Base-by-base conservation (phyloP, 2,329 filamentous ascomycete genomes). In the Xylaria sp. region DNA sequence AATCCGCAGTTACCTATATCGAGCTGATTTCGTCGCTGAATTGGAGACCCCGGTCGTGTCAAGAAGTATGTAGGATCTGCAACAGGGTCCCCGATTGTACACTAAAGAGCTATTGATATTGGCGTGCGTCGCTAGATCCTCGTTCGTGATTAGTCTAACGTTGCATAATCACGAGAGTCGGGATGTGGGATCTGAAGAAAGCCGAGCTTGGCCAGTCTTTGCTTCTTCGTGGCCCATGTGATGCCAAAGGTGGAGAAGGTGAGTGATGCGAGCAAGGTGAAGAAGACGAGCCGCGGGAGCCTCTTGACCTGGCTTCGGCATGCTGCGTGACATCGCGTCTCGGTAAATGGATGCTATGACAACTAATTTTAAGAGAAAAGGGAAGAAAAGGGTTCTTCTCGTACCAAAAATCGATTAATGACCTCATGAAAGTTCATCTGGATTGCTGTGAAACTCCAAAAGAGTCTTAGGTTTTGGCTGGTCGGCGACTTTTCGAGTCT, bases 171-270 rank as follows among this genome's bases (percentile, higher is more conserved):
- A 23, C 15, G 38, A 23, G 31, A 23, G 54, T 44, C 48, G 31
- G 60, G 28, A 61, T 60, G 42, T 31, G 61, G 57, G 40, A 51
- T 6, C 26, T 49, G 31, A 64, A 57, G 20, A 13, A 53, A 57
- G 49, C 26, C 46, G 42, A 36, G 26, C 49, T 20, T 13, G 33
- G 26, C 15, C 40, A 11, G 15, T 44, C 33, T 26, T 7, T 51
- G 17, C 11, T n/a, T 2, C 57, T 57, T 46, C 17, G 23, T 20
- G 36, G 56, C 26, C 33, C 33, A 58, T 53, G 49, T 65, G 51
- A 53, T 56, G n/a, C 10, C 46, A 20, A 33, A 23, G 64, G 59
- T 59, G 59, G 59, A 53, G 54, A 49, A 64, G 53, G 44, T 49
- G 31, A 58, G 15, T 31, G 46, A 33, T 49, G 17, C n/a, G 59